Evolutionary conservation across 225 moss, liverwort and hornwort genomes (phyloP).

Genomic region (Rhytidiadelphus loreus): DNA sequence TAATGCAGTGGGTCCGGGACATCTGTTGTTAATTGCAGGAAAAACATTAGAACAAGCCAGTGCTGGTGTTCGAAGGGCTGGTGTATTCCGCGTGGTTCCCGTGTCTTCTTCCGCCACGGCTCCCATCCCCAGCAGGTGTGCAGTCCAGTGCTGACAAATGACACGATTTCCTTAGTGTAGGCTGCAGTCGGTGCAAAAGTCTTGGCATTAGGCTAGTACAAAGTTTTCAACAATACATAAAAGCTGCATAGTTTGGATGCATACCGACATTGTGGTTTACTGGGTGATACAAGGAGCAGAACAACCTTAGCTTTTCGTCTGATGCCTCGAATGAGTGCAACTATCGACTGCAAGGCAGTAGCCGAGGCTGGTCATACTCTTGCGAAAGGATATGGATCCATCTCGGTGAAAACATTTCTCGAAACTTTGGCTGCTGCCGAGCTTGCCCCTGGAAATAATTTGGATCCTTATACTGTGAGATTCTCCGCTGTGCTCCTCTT

Average conservation of each 20-base stretch:
- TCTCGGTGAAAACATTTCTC: slow-evolving; percentile 64
- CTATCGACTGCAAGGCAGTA: slow-evolving; percentile 70
- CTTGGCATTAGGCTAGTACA: not conserved
- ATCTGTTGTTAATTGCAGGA: slow-evolving; percentile 74
- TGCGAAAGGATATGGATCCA: slow-evolving; percentile 48
- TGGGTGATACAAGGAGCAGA: slow-evolving; percentile 29
- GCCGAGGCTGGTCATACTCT: slow-evolving; percentile 72
- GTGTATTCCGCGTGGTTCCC: slow-evolving; percentile 60
- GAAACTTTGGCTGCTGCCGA: slow-evolving; percentile 60
- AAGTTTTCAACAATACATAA: not conserved
- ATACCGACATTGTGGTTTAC: not conserved
- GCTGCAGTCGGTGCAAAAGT: not conserved
- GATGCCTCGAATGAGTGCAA: slow-evolving; percentile 73
- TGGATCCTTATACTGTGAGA: slow-evolving; percentile 23
- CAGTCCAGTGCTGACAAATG: not conserved
- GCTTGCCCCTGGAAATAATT: slow-evolving; percentile 29
- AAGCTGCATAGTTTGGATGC: not conserved
- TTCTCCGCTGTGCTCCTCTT: not conserved
- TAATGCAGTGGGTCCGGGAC: slow-evolving; percentile 68
- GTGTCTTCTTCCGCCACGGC: slow-evolving; percentile 27
- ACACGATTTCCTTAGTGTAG: not conserved
- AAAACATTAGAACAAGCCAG: slow-evolving; percentile 73
- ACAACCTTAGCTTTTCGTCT: slow-evolving; percentile 65
- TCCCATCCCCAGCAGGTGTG: slow-evolving; percentile 44
- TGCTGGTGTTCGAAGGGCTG: slow-evolving; percentile 69